Base-by-base conservation (phyloP, 371 early-diverging fungal genomes). In the Thermomucor indicae-seudaticae region DNA sequence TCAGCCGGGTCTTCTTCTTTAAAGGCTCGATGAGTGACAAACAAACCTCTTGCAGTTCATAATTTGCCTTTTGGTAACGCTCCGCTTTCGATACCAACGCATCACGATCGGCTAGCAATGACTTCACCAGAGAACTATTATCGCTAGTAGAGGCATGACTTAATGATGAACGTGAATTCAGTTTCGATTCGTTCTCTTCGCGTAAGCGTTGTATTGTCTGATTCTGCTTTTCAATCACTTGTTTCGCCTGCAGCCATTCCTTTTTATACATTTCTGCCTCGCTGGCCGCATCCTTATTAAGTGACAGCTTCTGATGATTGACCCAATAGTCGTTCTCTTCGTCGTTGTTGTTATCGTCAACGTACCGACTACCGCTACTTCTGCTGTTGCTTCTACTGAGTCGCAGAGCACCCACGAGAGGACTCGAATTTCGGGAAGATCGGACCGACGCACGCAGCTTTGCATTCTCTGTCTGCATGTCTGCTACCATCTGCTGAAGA, bases 401-500 rank as follows among this genome's bases (percentile, higher is more conserved):
- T 11, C 37, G 48, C 23, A 37, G 7, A 27, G 27, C 39, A 19
- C 22, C 53, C 29, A 53, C 42, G 31, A 50, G 30, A 25, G 67
- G 55, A n/a, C 44, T 47, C 10, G 55, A 48, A 10, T 30, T 64
- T 2, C 43, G 49, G 38, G 63, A 55, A 8, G 64, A 40, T 24
- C 60, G 29, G 0, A 55, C 51, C 2, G 58, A 55, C 2, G 52
- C 30, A 31, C 68, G 62, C 31, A 75, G 42, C 25, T 51, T 49
- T 19, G 53, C 47, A 31, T 70, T 75, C 43, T 72, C 76, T n/a
- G 62, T 57, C n/a, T 52, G 45, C 27, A 64, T 38, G 11, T 72
- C 64, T 4, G 66, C 66, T 12, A 70, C 31, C 55, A 60, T 51
- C 22, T 58, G 43, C 28, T 65, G 62, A 1, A 70, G 41, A 29